Conservation (phyloP, 352 stramenopile genomes). For the Pythium dissotocum region DNA sequence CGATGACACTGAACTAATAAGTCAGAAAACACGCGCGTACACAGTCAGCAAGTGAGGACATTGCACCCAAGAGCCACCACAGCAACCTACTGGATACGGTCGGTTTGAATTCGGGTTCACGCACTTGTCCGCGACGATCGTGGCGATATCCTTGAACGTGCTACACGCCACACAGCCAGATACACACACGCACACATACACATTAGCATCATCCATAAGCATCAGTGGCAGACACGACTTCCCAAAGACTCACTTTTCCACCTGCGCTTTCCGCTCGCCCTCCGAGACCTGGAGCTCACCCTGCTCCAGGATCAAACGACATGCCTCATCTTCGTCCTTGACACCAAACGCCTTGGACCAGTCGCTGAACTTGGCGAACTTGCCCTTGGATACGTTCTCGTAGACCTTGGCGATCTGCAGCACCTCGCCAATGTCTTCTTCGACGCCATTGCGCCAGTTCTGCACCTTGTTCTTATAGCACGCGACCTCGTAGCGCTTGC, state of each 20-base stretch:
- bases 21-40: not conserved
- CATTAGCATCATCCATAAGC: not conserved
- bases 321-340: slow-evolving; percentile 91
- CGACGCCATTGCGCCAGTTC: slow-evolving; percentile 97
- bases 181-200: not conserved
- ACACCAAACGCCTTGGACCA: slow-evolving; percentile 94
- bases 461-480: slow-evolving; percentile 99
- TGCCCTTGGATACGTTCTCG: slow-evolving; percentile 97
- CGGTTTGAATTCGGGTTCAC: slow-evolving; percentile 95
- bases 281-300: slow-evolving; percentile 97
- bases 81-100: slow-evolving; percentile 87
- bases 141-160: slow-evolving; percentile 94
- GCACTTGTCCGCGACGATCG: slow-evolving; percentile 97
- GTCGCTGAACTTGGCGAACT: slow-evolving; percentile 95
- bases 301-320: slow-evolving; percentile 94
- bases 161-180: slow-evolving; percentile 34
- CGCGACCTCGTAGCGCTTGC: slow-evolving; percentile 99
- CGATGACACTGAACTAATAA: slow-evolving; percentile 91
- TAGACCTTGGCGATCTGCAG: slow-evolving; percentile 98
- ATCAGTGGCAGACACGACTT: not conserved
- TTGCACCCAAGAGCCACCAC: not conserved
- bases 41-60: not conserved
- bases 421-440: slow-evolving; percentile 98
- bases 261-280: slow-evolving; percentile 91
- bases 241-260: slow-evolving; percentile 74